phyloP scores from a whole-genome alignment of 2,329 filamentous ascomycete species.

The Orbilia brochopaga region DNA sequence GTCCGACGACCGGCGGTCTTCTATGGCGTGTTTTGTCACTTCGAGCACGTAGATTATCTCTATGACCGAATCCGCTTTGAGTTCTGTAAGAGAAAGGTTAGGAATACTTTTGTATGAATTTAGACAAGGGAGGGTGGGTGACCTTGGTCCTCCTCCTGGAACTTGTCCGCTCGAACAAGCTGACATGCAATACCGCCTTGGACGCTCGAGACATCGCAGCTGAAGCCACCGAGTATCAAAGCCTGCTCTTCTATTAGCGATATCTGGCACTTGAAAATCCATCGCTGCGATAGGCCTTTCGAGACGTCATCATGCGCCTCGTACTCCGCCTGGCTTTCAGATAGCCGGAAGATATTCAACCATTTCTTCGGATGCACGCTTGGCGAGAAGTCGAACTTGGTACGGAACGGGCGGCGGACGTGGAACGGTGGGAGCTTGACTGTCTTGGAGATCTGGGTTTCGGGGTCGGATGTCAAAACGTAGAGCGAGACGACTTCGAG shows the following conservation, averaged over 20 bases:
- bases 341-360: conserved; percentile 78
- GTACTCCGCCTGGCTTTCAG: conserved; percentile 53
- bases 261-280: conserved; percentile 74
- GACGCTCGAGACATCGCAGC: conserved; percentile 34
- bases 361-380: conserved; percentile 77
- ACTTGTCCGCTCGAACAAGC: conserved; percentile 24
- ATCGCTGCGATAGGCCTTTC: conserved; percentile 76
- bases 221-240: conserved; percentile 24
- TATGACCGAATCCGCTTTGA: conserved; percentile 39
- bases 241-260: conserved; percentile 38
- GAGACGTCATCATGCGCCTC: conserved; percentile 56
- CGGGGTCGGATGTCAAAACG: conserved; percentile 76
- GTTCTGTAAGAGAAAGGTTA: conserved; percentile 30
- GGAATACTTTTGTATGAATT: background rate
- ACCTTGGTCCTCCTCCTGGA: conserved; percentile 33
- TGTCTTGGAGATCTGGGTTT: conserved; percentile 79
- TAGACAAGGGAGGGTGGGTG: background rate
- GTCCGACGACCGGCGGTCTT: conserved; percentile 77
- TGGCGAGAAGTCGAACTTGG: conserved; percentile 85
- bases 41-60: conserved; percentile 76
- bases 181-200: conserved; percentile 45
- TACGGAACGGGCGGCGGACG: conserved; percentile 79
- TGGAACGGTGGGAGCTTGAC: conserved; percentile 73
- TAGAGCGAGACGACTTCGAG: conserved; percentile 67
- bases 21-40: conserved; percentile 76